These are phyloP conservation scores for Raphanus raphanistrum DNA, from an alignment of 345 rosid species.

Conservation along the genomic window DNA sequence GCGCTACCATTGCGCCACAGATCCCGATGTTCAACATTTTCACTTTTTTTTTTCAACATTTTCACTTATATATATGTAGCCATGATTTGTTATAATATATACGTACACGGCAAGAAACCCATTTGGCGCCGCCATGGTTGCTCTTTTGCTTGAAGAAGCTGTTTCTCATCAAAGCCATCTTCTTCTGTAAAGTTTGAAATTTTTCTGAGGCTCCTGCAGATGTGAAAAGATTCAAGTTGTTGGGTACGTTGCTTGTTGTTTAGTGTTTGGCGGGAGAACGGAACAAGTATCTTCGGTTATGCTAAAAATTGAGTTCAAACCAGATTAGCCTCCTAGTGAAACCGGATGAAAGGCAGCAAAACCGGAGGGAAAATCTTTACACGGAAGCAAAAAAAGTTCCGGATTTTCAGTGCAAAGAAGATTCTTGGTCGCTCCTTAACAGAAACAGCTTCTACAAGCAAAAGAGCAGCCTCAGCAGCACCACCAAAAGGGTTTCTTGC, in stretches of 20 bases:
- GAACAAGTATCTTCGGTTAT: neutral
- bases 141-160: no score
- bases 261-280: neutral
- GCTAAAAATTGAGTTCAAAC: neutral
- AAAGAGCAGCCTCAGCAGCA: neutral
- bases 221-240: no score
- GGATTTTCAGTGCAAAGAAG: constrained; percentile 24
- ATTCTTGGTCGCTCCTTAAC: neutral
- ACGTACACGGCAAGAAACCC: no score
- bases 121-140: no score
- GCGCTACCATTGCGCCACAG: no score
- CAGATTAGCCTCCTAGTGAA: neutral
- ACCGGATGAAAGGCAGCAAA: neutral
- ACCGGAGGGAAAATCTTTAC: neutral
- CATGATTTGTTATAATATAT: no score
- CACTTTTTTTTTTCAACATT: no score
- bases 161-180: no score
- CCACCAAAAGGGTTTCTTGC: constrained; percentile 61
- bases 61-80: no score
- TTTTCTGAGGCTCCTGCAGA: no score
- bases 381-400: neutral
- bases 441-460: constrained; percentile 38
- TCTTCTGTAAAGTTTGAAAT: no score
- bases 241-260: neutral
- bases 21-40: no score